Percentiles rank a stretch among this genome's conserved stretches.
Conservation (phyloP, 2,329 filamentous ascomycete genomes). For the Scedosporium aurantiacum region DNA sequence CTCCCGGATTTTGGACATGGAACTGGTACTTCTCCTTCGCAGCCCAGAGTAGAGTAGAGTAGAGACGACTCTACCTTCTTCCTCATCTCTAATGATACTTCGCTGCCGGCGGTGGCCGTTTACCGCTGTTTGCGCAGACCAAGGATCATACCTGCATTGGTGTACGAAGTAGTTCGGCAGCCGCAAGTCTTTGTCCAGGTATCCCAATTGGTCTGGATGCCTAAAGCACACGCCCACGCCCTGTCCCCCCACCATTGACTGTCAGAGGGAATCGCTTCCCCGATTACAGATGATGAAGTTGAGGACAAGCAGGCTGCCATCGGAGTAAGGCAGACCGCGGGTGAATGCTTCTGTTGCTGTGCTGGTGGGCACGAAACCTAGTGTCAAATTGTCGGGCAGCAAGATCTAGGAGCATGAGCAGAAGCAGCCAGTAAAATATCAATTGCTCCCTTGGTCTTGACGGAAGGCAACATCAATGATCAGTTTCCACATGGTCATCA, state of each 20-base stretch:
- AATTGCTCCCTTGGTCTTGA: background rate
- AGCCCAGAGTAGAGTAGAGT: no score
- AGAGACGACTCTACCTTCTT: background rate
- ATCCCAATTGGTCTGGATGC: no score
- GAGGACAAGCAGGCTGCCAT: no score
- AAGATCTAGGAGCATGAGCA: background rate
- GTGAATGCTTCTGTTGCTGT: background rate
- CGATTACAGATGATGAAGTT: no score
- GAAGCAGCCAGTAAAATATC: background rate
- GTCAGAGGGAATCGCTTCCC: no score
- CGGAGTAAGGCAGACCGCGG: background rate
- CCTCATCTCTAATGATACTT: background rate
- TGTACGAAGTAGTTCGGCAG: no score
- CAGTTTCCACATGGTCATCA: background rate
- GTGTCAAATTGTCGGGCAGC: background rate
- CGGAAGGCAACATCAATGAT: background rate
- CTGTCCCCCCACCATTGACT: no score
- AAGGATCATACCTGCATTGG: background rate
- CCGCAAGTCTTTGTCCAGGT: no score
- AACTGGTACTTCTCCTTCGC: no score
- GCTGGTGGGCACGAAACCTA: background rate
- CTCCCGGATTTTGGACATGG: no score
- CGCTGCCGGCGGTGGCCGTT: background rate
- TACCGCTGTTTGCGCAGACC: background rate
- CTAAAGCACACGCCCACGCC: no score